phyloP scores from a whole-genome alignment of 2,329 filamentous ascomycete genomes.

The Calonectria multiphialidica region DNA sequence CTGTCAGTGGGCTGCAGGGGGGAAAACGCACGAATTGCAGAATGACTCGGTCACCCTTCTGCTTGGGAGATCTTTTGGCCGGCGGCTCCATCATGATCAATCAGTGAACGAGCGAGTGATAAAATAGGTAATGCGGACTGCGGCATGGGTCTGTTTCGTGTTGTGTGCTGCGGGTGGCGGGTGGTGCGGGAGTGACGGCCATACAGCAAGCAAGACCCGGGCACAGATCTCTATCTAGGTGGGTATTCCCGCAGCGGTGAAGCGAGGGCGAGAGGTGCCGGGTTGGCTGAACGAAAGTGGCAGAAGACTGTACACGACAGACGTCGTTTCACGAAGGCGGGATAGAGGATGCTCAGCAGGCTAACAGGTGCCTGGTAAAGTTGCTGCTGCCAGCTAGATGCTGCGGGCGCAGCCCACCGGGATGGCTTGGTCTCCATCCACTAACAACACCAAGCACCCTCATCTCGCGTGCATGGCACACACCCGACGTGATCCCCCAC shows the following conservation, averaged over 20 bases:
- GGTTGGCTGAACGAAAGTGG: not conserved
- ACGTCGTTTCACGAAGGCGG: not conserved
- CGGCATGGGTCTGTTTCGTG: conserved; percentile 29
- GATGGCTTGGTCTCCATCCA: not conserved
- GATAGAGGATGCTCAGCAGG: not conserved
- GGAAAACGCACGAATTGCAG: conserved; percentile 79
- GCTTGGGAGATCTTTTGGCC: conserved; percentile 51
- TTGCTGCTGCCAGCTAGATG: conserved; percentile 1
- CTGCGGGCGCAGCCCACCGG: not conserved
- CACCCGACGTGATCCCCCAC: not conserved
- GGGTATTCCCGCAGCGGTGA: not conserved
- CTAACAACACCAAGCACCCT: not conserved
- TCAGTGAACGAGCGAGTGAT: not conserved
- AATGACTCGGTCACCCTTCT: conserved; percentile 76
- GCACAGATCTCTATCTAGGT: not conserved
- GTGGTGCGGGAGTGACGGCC: conserved; percentile 3
- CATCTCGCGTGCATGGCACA: not conserved
- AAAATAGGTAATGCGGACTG: conserved; percentile 7
- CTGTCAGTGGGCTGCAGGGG: conserved; percentile 16
- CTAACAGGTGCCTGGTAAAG: conserved; percentile 2
- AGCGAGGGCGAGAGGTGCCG: not conserved
- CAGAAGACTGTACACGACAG: not conserved
- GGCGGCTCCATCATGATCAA: conserved; percentile 45
- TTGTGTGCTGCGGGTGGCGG: conserved; percentile 19
- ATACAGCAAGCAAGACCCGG: not conserved